These are phyloP conservation scores for Monosporascus sp. DNA, from an alignment of 2,329 filamentous ascomycete species.

Conservation along the genomic window DNA sequence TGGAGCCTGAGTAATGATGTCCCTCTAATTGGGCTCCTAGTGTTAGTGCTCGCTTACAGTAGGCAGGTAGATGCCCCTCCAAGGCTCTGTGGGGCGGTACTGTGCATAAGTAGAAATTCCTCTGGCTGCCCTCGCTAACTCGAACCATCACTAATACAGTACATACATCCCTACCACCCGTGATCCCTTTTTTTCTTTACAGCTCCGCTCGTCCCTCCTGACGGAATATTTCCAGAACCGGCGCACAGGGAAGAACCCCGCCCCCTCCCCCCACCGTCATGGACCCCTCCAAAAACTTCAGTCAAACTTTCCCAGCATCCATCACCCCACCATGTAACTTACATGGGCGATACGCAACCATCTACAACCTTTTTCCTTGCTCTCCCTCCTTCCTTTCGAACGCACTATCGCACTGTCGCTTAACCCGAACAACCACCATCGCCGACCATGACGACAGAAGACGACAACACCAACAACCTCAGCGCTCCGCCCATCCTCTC, in stretches of 20 bases:
- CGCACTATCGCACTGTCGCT: background rate
- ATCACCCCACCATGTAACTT: background rate
- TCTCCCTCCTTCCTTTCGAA: background rate
- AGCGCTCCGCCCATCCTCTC: conserved; percentile 55
- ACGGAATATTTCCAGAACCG: background rate
- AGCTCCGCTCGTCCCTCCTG: no score
- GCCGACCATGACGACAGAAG: conserved; percentile 30
- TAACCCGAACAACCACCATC: background rate
- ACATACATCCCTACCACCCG: no score
- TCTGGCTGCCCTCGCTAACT: no score
- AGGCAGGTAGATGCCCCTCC: no score
- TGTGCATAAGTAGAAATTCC: no score
- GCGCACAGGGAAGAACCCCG: background rate
- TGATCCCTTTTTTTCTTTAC: no score
- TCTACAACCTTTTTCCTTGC: no score
- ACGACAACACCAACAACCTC: conserved; percentile 32
- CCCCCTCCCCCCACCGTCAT: background rate
- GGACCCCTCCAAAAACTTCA: background rate
- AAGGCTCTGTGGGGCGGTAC: no score
- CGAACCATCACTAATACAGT: no score
- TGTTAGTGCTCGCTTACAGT: no score
- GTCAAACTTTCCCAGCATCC: background rate
- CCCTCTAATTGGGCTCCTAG: no score
- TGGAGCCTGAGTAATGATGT: no score
- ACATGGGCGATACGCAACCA: background rate